Evolutionary conservation across 2,329 filamentous ascomycete species (phyloP).

Genomic region (Beauveria sp.): DNA sequence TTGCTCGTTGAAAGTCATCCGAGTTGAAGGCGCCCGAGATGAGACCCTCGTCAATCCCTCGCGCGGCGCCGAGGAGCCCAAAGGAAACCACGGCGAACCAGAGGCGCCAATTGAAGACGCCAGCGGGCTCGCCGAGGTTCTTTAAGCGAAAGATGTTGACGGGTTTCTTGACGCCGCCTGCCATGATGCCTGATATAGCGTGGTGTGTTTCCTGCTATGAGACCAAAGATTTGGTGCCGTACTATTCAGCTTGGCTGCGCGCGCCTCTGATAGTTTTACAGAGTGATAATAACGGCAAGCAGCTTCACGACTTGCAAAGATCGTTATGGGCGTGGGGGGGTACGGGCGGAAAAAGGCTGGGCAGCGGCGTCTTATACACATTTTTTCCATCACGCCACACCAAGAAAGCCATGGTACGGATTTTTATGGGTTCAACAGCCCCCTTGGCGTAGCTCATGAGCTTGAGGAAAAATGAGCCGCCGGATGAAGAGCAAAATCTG

Average conservation of each 20-base stretch:
- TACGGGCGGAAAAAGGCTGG: background rate
- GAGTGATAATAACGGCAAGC: background rate
- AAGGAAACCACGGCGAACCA: constrained; percentile 72
- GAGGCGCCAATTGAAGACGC: constrained; percentile 69
- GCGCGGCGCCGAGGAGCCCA: constrained; percentile 63
- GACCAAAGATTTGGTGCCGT: too few species aligned
- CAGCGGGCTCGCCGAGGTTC: constrained; percentile 57
- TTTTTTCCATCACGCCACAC: background rate
- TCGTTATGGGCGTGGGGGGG: background rate
- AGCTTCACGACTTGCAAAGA: background rate
- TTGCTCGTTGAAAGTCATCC: constrained; percentile 53
- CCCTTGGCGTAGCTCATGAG: background rate
- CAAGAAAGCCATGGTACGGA: background rate
- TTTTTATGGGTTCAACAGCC: background rate
- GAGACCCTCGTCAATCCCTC: constrained; percentile 74
- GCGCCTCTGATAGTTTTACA: background rate
- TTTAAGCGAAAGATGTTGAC: constrained; percentile 58
- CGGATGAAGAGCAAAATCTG: background rate
- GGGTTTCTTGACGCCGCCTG: constrained; percentile 45
- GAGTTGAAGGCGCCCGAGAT: constrained; percentile 65
- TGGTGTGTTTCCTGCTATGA: background rate
- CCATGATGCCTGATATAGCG: constrained; percentile 28
- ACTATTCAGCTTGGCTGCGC: background rate
- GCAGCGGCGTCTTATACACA: background rate
- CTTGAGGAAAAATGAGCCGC: background rate